phyloP scores from a whole-genome alignment of 1,139 yeast species.

The Blastobotrys arbuscula region DNA sequence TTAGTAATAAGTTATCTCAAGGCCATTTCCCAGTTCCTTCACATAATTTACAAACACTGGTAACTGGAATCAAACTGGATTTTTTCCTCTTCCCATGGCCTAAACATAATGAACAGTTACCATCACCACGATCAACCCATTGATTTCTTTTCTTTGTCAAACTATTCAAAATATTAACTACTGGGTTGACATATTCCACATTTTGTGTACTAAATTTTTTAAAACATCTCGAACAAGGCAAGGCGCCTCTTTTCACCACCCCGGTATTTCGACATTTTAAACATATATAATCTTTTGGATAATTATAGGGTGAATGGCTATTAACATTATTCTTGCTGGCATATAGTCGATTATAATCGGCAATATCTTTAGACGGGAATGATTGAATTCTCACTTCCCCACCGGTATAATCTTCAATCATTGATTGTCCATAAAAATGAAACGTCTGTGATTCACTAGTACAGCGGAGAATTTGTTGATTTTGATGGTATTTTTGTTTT shows the following conservation, averaged over 20 bases:
- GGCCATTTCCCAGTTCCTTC: constrained; percentile 10
- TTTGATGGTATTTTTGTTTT: no score
- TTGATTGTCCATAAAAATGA: constrained; percentile 7
- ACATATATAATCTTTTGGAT: constrained; percentile 8
- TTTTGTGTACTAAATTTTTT: constrained; percentile 8
- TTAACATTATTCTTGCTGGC: neutral
- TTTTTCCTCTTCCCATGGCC: constrained; percentile 5
- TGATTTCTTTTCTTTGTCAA: neutral
- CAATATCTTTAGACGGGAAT: constrained; percentile 1
- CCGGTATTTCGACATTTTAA: constrained; percentile 11
- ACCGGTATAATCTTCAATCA: constrained; percentile 6
- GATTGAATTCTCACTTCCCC: constrained; percentile 9
- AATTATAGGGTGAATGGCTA: constrained; percentile 1
- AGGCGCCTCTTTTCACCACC: neutral
- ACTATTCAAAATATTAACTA: neutral
- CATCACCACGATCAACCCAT: constrained; percentile 10
- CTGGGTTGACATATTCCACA: constrained; percentile 5
- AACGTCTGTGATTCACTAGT: constrained; percentile 8
- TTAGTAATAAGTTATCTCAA: neutral
- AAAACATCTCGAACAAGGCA: constrained; percentile 8
- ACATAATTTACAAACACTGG: constrained; percentile 2
- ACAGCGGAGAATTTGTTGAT: neutral
- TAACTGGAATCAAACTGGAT: neutral
- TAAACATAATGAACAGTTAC: constrained; percentile 5
- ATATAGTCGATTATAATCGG: neutral